Base-by-base conservation (phyloP, 495 filamentous ascomycete genomes). In the Xylaria scruposa region DNA sequence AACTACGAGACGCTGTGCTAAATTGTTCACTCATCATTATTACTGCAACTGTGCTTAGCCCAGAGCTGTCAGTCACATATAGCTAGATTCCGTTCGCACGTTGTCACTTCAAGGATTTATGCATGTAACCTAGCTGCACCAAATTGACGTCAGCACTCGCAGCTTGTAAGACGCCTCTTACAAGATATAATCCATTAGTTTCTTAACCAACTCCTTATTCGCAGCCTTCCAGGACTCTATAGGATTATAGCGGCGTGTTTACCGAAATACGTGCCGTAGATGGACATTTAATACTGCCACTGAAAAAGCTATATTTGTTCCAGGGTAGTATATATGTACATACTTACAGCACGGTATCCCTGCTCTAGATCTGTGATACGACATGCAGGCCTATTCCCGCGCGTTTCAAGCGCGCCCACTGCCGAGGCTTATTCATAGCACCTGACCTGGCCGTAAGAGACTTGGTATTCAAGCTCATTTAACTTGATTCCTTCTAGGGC, bases 281-380 rank as follows among this genome's bases (percentile, higher is more conserved):
- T 17, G 4, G 26, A 31, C 13, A 31, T 29, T 26, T 17, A 31
- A 17, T n/a, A 26, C 10, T 15, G 26, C n/a, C n/a, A n/a, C 2
- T 31, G 3, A 56, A 56, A 58, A 33, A 21, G 26, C 42, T 65
- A 65, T 65, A 65, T 26, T 65, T 65, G 21, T n/a, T 65, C 44
- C 31, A n/a, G 5, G 42, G 62, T 65, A 49, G 42, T 8, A 38
- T 47, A 46, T 47, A 33, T 17, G 8, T n/a, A 65, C 38, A 10
- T 29, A 42, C 61, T 24, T 42, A 5, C 40, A 26, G 3, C 29
- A 40, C 3, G 53, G 53, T 3, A 31, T 31, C 29, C 29, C 29
- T 31, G 29, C 29, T 31, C 29, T 31, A 1, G 29, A 31, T 31
- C 29, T 31, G 29, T 31, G 1, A 3, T 31, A 26, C 6, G 5